A percentile compares a stretch with the other conserved stretches of the same genome.
phyloP scores from a whole-genome alignment of 2,329 filamentous ascomycete species.

The Gyromitra esculenta region DNA sequence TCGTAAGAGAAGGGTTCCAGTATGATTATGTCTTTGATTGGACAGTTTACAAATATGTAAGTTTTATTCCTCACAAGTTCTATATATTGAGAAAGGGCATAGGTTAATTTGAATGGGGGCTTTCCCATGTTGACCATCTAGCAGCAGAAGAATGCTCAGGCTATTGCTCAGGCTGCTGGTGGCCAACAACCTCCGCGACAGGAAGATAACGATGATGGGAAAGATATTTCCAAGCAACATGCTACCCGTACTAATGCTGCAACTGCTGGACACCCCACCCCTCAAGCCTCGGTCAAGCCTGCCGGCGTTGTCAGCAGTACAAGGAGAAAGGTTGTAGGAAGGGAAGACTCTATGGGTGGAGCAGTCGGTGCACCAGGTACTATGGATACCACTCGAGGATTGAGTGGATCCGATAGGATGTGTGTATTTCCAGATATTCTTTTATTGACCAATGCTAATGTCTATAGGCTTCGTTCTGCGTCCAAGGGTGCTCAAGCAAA shows the following conservation, averaged over 20 bases:
- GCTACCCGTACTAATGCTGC: conserved; percentile 55
- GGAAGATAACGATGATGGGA: conserved; percentile 56
- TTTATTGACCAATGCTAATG: conserved; percentile 4
- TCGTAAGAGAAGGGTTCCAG: conserved; percentile 98
- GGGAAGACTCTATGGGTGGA: conserved; percentile 55
- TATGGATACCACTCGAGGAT: conserved; percentile 57
- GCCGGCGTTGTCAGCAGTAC: conserved; percentile 53
- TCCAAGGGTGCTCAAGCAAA: conserved; percentile 57
- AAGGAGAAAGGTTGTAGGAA: conserved; percentile 57
- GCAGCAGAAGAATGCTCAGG: conserved; percentile 58
- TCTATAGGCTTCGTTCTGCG: conserved; percentile 57
- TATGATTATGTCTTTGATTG: conserved; percentile 99
- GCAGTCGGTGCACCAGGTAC: conserved; percentile 50
- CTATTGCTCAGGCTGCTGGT: conserved; percentile 56
- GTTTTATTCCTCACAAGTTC: conserved; percentile 21
- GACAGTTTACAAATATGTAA: conserved; percentile 70
- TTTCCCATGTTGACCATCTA: conserved; percentile 49
- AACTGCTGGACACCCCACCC: conserved; percentile 56
- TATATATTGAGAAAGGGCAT: conserved; percentile 18
- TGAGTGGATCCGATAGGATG: conserved; percentile 58
- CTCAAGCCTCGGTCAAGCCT: conserved; percentile 56
- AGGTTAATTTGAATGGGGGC: conserved; percentile 41
- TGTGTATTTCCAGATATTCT: conserved; percentile 43
- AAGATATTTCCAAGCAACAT: conserved; percentile 50
- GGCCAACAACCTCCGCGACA: conserved; percentile 52